A percentile compares a stretch with the other conserved stretches of the same genome.
These are phyloP conservation scores for Auriscalpium microsporum DNA, from an alignment of 768 basidiomycete species.

Conservation along the genomic window DNA sequence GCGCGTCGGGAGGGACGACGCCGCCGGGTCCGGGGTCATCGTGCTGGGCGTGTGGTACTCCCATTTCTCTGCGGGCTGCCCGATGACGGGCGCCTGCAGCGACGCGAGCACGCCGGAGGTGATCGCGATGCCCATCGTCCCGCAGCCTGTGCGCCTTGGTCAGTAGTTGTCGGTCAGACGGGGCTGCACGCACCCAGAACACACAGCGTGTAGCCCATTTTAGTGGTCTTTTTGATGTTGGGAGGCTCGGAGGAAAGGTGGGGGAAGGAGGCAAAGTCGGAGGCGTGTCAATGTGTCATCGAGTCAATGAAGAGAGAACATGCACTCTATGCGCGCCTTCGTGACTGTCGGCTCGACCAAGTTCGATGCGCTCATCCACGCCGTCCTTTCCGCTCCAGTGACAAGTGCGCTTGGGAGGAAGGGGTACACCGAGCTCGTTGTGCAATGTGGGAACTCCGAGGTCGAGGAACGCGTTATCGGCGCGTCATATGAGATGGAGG, in stretches of 20 bases:
- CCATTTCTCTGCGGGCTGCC: constrained; percentile 39
- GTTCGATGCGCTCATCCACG: constrained; percentile 68
- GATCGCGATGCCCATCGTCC: constrained; percentile 96
- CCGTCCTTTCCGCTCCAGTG: constrained; percentile 48
- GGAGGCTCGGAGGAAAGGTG: background rate
- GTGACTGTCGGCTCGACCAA: constrained; percentile 87
- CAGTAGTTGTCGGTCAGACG: constrained; percentile 11
- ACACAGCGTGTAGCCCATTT: constrained; percentile 86
- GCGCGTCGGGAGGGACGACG: constrained; percentile 63
- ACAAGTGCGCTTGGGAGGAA: constrained; percentile 42
- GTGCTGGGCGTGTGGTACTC: constrained; percentile 68
- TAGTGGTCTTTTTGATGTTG: background rate
- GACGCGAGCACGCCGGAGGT: constrained; percentile 87
- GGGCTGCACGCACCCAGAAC: constrained; percentile 51
- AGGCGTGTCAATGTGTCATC: background rate
- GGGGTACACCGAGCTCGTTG: constrained; percentile 52
- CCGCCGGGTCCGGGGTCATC: constrained; percentile 52
- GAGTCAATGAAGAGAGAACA: background rate
- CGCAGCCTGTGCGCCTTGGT: constrained; percentile 60
- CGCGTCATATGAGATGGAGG: constrained; percentile 22
- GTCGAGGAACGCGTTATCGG: constrained; percentile 28
- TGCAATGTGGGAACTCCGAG: constrained; percentile 74
- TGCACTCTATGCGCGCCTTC: constrained; percentile 37
- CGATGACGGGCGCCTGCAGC: constrained; percentile 42
- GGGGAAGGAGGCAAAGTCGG: background rate